These are phyloP conservation scores for Umbelopsis sp. DNA, from an alignment of 192 early-diverging fungal genomes.

Conservation along the genomic window DNA sequence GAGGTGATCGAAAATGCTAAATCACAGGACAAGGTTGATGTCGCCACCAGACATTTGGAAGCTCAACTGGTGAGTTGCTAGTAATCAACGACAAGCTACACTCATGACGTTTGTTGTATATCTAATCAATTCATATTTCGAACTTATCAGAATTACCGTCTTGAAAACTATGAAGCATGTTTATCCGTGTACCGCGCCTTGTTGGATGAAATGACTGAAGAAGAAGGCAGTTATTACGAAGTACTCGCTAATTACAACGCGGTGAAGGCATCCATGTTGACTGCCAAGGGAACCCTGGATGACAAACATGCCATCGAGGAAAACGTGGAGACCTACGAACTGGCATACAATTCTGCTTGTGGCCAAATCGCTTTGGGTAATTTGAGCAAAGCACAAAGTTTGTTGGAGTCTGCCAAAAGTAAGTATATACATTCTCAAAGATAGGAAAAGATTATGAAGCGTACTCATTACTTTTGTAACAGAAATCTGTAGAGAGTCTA, in stretches of 20 bases:
- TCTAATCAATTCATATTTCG: not conserved
- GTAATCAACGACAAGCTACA: not conserved
- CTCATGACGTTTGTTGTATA: not conserved
- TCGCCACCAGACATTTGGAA: constrained; percentile 58
- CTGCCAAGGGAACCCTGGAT: constrained; percentile 28
- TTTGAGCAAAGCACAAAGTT: constrained; percentile 50
- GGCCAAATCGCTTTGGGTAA: constrained; percentile 55
- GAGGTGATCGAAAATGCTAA: constrained; percentile 32
- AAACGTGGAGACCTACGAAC: constrained; percentile 58
- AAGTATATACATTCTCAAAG: constrained; percentile 15
- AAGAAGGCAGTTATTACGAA: constrained; percentile 49
- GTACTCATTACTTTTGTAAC: not conserved
- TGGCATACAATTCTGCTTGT: constrained; percentile 71
- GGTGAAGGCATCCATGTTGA: constrained; percentile 54
- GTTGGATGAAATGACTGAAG: constrained; percentile 43
- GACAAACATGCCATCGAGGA: constrained; percentile 33
- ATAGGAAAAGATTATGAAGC: not conserved
- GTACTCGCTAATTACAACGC: constrained; percentile 56
- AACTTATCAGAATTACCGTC: constrained; percentile 48
- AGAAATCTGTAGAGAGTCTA: constrained; percentile 52
- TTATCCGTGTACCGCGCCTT: constrained; percentile 46
- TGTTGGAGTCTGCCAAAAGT: constrained; percentile 62
- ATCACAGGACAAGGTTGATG: constrained; percentile 22
- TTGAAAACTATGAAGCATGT: constrained; percentile 56
- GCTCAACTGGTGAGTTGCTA: constrained; percentile 62